Evolutionary conservation across 2,329 filamentous ascomycete genomes (phyloP).

Genomic region (Venturia effusa): DNA sequence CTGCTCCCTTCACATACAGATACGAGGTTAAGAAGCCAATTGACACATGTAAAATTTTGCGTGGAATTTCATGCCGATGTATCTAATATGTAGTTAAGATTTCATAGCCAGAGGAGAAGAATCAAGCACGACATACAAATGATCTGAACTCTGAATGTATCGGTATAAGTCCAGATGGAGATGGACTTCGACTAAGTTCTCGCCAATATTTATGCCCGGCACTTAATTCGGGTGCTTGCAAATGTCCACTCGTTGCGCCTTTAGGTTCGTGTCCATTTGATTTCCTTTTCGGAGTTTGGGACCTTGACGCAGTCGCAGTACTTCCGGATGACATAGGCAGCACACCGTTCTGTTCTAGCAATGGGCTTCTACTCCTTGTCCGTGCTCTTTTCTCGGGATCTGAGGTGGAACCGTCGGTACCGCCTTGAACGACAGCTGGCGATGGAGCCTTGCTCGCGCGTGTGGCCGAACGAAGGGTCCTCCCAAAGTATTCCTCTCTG

Average conservation of each 20-base stretch:
- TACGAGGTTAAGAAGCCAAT: slow-evolving; percentile 90
- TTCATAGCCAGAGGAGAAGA: background rate
- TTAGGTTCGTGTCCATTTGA: slow-evolving; percentile 12
- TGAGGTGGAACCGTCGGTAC: slow-evolving; percentile 39
- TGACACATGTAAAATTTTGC: slow-evolving; percentile 86
- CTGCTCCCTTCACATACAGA: slow-evolving; percentile 70
- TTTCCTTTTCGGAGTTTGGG: slow-evolving; percentile 21
- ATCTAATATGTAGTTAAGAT: slow-evolving; percentile 22
- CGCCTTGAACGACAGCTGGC: slow-evolving; percentile 40
- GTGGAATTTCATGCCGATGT: slow-evolving; percentile 92
- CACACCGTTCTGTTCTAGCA: slow-evolving; percentile 18
- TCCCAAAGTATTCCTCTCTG: slow-evolving; percentile 54
- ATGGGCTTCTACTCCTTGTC: slow-evolving; percentile 61
- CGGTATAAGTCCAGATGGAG: slow-evolving; percentile 85
- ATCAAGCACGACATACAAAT: slow-evolving; percentile 47
- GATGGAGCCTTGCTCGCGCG: slow-evolving; percentile 40
- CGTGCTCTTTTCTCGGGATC: slow-evolving; percentile 47
- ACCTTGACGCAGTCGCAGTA: slow-evolving; percentile 18
- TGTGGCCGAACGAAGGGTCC: slow-evolving; percentile 61
- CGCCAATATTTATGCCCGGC: slow-evolving; percentile 56
- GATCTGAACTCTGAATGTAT: slow-evolving; percentile 86
- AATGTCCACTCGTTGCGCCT: slow-evolving; percentile 49
- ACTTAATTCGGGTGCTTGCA: slow-evolving; percentile 46
- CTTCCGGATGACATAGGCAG: slow-evolving; percentile 5
- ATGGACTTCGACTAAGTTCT: slow-evolving; percentile 82